Conservation (phyloP, 495 filamentous ascomycete species). For the Terfezia boudieri region DNA sequence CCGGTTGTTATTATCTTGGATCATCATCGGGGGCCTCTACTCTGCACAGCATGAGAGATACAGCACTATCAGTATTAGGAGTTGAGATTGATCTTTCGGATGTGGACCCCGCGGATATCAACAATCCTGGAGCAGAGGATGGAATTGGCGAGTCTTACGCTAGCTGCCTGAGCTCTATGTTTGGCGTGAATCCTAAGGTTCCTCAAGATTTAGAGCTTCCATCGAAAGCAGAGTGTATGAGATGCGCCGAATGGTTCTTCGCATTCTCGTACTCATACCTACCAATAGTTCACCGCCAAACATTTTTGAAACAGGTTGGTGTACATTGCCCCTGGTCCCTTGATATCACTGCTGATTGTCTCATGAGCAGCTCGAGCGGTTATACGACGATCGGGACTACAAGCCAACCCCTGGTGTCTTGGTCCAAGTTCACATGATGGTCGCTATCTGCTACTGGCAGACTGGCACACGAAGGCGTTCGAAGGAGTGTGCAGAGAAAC, state of each 20-base stretch:
- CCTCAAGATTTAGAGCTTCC: slow-evolving; percentile 33
- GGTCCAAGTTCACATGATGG: slow-evolving; percentile 55
- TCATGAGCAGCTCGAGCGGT: slow-evolving; percentile 28
- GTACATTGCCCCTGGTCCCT: neutral
- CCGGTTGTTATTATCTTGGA: slow-evolving; percentile 33
- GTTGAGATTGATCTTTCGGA: slow-evolving; percentile 56
- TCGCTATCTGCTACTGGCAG: slow-evolving; percentile 56
- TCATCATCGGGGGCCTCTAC: slow-evolving; percentile 42
- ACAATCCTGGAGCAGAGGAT: slow-evolving; percentile 19
- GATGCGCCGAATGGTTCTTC: slow-evolving; percentile 50
- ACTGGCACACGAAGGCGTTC: slow-evolving; percentile 40
- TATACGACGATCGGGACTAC: slow-evolving; percentile 40
- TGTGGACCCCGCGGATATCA: slow-evolving; percentile 32
- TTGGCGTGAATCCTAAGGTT: slow-evolving; percentile 33
- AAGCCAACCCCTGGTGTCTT: slow-evolving; percentile 37
- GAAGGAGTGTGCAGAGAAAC: slow-evolving; percentile 11
- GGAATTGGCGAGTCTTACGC: slow-evolving; percentile 36
- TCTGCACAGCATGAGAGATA: slow-evolving; percentile 51
- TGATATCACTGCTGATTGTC: no score
- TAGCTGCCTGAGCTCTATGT: slow-evolving; percentile 37
- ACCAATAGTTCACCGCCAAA: slow-evolving; percentile 47
- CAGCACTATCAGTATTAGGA: slow-evolving; percentile 47
- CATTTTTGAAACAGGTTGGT: slow-evolving; percentile 41
- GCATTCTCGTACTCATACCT: slow-evolving; percentile 46
- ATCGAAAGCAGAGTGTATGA: slow-evolving; percentile 31